Conservation (phyloP, 176 grass and related monocot genomes). For the Puya raimondii region DNA sequence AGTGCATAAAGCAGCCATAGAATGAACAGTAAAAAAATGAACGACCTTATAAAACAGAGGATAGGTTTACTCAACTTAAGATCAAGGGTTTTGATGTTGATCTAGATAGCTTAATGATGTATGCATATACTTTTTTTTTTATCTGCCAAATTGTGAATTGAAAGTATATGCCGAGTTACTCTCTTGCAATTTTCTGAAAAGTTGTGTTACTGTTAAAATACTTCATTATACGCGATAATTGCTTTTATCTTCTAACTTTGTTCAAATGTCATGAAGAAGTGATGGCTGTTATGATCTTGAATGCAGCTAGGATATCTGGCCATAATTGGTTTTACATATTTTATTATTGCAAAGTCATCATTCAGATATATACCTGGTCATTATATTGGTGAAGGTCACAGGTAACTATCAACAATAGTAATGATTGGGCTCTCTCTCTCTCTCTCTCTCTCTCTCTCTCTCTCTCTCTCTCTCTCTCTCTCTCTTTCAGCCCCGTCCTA, state of each 20-base stretch:
- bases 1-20: too few relatives aligned
- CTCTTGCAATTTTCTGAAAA: neutral
- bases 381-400: constrained; percentile 81
- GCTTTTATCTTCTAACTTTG: neutral
- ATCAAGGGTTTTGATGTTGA: too few relatives aligned
- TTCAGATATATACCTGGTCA: constrained; percentile 93
- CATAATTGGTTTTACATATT: constrained; percentile 79
- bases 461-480: constrained; percentile 5
- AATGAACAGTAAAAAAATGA: too few relatives aligned
- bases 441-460: too few relatives aligned
- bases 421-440: constrained; percentile 1
- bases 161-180: neutral
- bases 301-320: constrained; percentile 77
- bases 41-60: too few relatives aligned
- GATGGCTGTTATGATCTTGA: constrained; percentile 19
- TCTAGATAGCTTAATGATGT: too few relatives aligned
- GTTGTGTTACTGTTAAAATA: neutral
- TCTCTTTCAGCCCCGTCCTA: constrained; percentile 4
- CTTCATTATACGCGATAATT: neutral
- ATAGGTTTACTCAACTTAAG: too few relatives aligned
- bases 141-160: neutral
- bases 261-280: constrained; percentile 6
- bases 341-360: constrained; percentile 80
- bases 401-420: constrained; percentile 38
- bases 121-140: neutral